Evolutionary conservation across 139 green algal species (phyloP), one percentile per base, ranked within the genome.

Genomic region (Tetradesmus lagerheimii): DNA sequence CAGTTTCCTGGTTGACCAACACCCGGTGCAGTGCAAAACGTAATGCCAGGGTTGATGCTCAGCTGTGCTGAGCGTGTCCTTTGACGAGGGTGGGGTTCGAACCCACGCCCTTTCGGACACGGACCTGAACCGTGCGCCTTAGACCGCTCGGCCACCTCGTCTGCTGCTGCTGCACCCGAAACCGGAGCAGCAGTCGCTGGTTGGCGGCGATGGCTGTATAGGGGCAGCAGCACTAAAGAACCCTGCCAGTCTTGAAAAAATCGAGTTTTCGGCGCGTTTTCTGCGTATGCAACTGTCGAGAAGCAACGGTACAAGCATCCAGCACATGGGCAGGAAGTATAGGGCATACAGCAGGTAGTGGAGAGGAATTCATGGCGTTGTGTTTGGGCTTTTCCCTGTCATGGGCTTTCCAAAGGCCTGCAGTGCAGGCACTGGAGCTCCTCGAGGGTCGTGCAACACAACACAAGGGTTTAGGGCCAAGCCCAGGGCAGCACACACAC

Each of bases 71-170:
- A 67, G 57, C 57, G 57, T 67, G 57, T 31, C 57, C 14, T 67
- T 85, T 85, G 79, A 85, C 79, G 53, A 85, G 43, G 79, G 79
- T 47, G 53, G 79, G 79, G 79, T 85, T 85, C 79, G 79, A 85
- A 85, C 79, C 79, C 53, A 47, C 79, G 79, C 79, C 79, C 79
- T 85, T 85, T 85, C 79, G 79, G 79, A 85, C 79, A 67, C 41
- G 79, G 53, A 47, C 79, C 79, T 85, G 53, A 85, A 85, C 53
- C 79, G 41, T 67, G 79, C 79, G 79, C 79, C 79, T 85, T 85
- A 85, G 79, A 85, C 79, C 79, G 79, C 79, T 85, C 79, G 79
- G 79, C 79, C 79, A 85, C 79, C 31, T 85, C 53, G 79, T 85
- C 79, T 34, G 41, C 79, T 31, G 57, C 57, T 67, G 23, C 57